Percentiles rank a stretch among this genome's conserved stretches.
Conservation (phyloP, 192 early-diverging fungal genomes). For the Backusella australiensis region DNA sequence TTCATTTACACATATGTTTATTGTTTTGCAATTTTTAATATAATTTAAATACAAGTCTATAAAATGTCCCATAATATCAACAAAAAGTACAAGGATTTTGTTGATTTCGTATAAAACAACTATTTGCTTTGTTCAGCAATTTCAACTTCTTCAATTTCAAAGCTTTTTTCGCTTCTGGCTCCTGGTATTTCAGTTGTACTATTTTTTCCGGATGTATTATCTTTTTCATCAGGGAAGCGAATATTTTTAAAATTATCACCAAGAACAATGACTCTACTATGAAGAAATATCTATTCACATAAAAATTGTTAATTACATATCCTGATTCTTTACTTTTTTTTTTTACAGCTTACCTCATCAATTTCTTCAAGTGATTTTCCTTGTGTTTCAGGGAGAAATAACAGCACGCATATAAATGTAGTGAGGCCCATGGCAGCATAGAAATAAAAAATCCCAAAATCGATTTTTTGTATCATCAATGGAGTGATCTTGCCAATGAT, state of each 20-base stretch:
- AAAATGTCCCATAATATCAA: not conserved
- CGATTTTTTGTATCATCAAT: not conserved
- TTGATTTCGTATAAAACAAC: not conserved
- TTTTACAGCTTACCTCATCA: not conserved
- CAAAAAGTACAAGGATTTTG: not conserved
- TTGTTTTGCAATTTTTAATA: not conserved
- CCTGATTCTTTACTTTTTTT: no score
- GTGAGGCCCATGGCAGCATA: not conserved
- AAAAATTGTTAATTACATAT: not conserved
- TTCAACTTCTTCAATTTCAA: not conserved
- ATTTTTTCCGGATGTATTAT: not conserved
- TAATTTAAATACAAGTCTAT: not conserved
- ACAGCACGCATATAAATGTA: not conserved
- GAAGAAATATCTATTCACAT: not conserved
- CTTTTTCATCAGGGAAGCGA: not conserved
- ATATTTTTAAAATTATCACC: not conserved
- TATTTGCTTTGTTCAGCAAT: not conserved
- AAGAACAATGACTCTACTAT: conserved; percentile 2
- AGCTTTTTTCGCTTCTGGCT: not conserved
- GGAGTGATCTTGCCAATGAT: conserved; percentile 9
- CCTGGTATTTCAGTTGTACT: not conserved
- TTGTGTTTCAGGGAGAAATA: conserved; percentile 6
- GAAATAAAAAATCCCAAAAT: not conserved
- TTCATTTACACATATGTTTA: not conserved
- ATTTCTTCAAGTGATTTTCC: conserved; percentile 6